Percentiles rank a stretch among this genome's conserved stretches.
Evolutionary conservation across 2,329 filamentous ascomycete species (phyloP).

Genomic region (Fusarium sp.): DNA sequence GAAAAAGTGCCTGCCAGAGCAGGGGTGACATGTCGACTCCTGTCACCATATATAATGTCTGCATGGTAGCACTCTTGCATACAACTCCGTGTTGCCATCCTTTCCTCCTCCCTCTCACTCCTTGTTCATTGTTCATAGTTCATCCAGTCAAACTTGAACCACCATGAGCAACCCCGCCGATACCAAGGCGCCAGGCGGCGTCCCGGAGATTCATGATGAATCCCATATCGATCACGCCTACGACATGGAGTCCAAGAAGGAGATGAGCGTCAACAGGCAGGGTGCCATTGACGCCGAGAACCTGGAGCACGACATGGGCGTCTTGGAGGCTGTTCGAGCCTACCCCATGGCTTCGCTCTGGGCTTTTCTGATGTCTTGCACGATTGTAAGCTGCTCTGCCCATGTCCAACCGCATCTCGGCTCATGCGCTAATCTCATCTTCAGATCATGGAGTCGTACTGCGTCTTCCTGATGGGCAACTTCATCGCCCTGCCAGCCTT

Average conservation of each 20-base stretch:
- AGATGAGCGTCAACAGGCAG: constrained; percentile 28
- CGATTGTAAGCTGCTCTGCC: constrained; percentile 52
- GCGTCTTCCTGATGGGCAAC: constrained; percentile 58
- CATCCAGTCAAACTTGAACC: constrained; percentile 13
- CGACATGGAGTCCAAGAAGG: constrained; percentile 32
- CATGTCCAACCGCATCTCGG: background rate
- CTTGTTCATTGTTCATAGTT: constrained; percentile 29
- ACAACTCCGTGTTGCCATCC: background rate
- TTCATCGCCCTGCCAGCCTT: constrained; percentile 56
- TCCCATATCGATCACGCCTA: constrained; percentile 34
- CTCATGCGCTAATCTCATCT: constrained; percentile 8
- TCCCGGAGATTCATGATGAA: constrained; percentile 25
- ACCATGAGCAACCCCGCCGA: constrained; percentile 32
- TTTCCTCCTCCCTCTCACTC: background rate
- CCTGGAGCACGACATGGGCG: constrained; percentile 52
- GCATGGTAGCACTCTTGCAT: constrained; percentile 10
- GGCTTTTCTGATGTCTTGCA: constrained; percentile 60
- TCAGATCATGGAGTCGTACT: constrained; percentile 61
- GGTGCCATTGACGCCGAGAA: constrained; percentile 50
- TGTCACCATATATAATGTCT: constrained; percentile 18
- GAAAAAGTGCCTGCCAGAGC: no score
- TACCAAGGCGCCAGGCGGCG: constrained; percentile 19
- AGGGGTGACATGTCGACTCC: background rate
- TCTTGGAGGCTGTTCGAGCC: constrained; percentile 50
- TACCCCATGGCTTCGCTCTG: constrained; percentile 58